A percentile compares a stretch with the other conserved stretches of the same genome.
phyloP scores from a whole-genome alignment of 2,329 filamentous ascomycete genomes.

The Metarhizium humberi region DNA sequence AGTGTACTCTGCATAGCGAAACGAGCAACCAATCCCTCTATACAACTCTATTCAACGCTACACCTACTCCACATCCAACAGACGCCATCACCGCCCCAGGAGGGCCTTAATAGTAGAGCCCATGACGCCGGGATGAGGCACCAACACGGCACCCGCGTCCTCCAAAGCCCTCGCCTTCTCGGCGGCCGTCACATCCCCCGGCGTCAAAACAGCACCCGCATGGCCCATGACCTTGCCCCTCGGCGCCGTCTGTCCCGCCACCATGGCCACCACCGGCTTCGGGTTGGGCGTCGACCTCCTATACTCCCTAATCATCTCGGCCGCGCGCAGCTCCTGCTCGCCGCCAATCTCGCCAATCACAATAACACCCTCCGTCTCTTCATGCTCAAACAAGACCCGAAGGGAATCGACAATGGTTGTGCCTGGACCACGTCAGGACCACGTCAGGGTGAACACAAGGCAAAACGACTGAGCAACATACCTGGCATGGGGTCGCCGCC shows the following conservation, averaged over 20 bases:
- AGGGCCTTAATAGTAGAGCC: conserved; percentile 24
- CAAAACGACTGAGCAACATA: no score
- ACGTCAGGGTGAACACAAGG: no score
- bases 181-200: conserved; percentile 20
- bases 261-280: conserved; percentile 55
- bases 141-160: conserved; percentile 25
- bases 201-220: conserved; percentile 50
- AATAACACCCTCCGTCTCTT: conserved; percentile 62
- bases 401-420: conserved; percentile 65
- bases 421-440: no score
- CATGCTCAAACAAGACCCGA: conserved; percentile 56
- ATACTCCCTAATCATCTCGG: conserved; percentile 62
- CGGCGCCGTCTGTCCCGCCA: conserved; percentile 55
- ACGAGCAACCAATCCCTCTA: no score
- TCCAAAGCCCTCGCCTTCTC: conserved; percentile 24
- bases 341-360: conserved; percentile 66
- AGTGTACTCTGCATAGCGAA: no score
- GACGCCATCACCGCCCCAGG: conserved; percentile 9
- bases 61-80: no score
- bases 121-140: conserved; percentile 29
- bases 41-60: no score
- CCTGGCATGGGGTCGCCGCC: conserved; percentile 68
- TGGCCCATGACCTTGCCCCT: conserved; percentile 60
- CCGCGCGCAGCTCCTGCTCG: conserved; percentile 59
- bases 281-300: conserved; percentile 43